These are phyloP conservation scores for Gentiana macrophylla DNA, from an alignment of 257 asterid species.

Conservation along the genomic window DNA sequence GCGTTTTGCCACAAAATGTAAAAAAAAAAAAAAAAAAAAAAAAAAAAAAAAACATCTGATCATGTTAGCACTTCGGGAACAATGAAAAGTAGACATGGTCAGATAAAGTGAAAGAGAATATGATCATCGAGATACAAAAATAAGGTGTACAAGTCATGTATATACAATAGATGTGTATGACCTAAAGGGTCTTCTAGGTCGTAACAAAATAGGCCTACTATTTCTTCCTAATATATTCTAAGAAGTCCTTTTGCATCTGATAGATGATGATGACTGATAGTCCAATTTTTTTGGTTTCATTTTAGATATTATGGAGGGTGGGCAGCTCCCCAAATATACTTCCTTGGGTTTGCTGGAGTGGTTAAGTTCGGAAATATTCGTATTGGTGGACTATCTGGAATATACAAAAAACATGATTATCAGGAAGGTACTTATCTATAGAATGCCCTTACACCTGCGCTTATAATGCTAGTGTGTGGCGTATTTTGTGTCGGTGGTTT, in stretches of 20 bases:
- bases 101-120: no score
- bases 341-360: slow-evolving; percentile 92
- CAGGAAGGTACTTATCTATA: slow-evolving; percentile 35
- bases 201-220: no score
- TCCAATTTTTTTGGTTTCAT: slow-evolving; percentile 1
- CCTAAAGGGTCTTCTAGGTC: no score
- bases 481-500: neutral
- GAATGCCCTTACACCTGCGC: neutral
- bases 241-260: neutral
- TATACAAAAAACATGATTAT: slow-evolving; percentile 62
- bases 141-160: no score
- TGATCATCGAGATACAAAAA: no score
- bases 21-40: no score
- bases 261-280: slow-evolving; percentile 4
- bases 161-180: no score
- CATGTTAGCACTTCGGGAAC: no score
- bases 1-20: no score
- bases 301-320: slow-evolving; percentile 94
- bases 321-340: slow-evolving; percentile 90
- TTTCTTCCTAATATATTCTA: no score
- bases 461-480: neutral
- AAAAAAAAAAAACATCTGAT: no score
- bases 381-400: slow-evolving; percentile 93
- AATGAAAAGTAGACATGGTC: no score
- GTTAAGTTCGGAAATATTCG: slow-evolving; percentile 89